Evolutionary conservation across 345 rosid species (phyloP), one percentile per base, ranked within the genome.

Genomic region (Citrus sp.): DNA sequence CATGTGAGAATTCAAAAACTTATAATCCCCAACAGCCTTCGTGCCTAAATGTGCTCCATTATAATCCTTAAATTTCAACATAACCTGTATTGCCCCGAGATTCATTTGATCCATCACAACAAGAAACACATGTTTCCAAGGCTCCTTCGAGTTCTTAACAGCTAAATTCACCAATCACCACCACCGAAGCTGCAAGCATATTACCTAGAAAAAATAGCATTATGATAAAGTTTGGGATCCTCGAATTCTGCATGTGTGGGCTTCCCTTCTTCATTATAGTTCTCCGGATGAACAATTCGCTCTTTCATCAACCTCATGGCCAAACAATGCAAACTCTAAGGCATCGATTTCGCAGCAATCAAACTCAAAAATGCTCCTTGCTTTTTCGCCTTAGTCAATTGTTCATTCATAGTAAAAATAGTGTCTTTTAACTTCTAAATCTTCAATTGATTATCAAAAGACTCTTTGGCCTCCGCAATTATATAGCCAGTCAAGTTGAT

Each of bases 81-180:
- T n/a, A n/a, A n/a, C n/a, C n/a, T n/a, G n/a, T n/a, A n/a, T n/a
- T n/a, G n/a, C n/a, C n/a, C n/a, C n/a, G n/a, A n/a, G n/a, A n/a
- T n/a, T n/a, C n/a, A 32, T 34, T 34, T 34, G 4, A 34, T 4
- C 35, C 1, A 4, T 34, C 35, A 34, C 6, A 35, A 35, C 7
- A 35, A 0, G 38, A 35, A 34, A 34, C 35, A 34, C 35, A 34
- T 4, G 35, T 34, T 4, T 4, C n/a, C 35, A 34, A 34, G 35
- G 35, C 69, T 95, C 98, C 79, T 89, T 88, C 0, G 97, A 93
- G 42, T 95, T 95, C 87, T 93, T 96, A 81, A 91, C 93, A 0
- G 98, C 98, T 1, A 98, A 96, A 84, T 96, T 96, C 79, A 96
- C n/a, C n/a, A n/a, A n/a, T n/a, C n/a, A n/a, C 98, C 80, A 96